A percentile compares a stretch with the other conserved stretches of the same genome.
phyloP scores from a whole-genome alignment of 2,329 filamentous ascomycete genomes.

The Xylariales sp. region DNA sequence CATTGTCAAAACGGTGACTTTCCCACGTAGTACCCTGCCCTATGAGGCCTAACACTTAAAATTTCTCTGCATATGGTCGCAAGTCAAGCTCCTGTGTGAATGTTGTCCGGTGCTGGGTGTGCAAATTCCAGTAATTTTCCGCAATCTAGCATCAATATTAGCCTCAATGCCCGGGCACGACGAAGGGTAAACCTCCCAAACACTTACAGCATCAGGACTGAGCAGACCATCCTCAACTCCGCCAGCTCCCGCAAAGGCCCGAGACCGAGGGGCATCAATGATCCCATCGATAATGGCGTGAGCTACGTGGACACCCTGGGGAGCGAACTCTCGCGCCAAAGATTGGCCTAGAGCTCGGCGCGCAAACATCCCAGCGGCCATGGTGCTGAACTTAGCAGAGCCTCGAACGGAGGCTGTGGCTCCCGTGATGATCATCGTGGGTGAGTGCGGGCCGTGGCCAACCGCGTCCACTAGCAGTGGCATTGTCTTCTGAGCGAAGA shows the following conservation, averaged over 20 bases:
- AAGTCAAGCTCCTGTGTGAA: conserved; percentile 72
- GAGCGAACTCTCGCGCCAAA: conserved; percentile 69
- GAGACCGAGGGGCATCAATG: conserved; percentile 68
- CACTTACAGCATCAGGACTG: conserved; percentile 59
- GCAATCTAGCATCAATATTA: too few relatives aligned
- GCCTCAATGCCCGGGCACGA: neutral
- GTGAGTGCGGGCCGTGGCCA: conserved; percentile 48
- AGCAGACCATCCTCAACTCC: conserved; percentile 50
- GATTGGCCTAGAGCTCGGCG: conserved; percentile 62
- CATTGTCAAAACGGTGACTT: neutral
- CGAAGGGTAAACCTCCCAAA: neutral
- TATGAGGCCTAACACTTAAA: too few relatives aligned
- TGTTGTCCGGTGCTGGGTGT: conserved; percentile 65
- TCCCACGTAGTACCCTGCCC: too few relatives aligned
- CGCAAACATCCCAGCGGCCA: conserved; percentile 68
- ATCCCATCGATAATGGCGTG: conserved; percentile 73
- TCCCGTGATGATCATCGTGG: conserved; percentile 70
- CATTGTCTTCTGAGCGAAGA: conserved; percentile 62
- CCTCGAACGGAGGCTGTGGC: conserved; percentile 69
- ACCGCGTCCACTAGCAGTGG: conserved; percentile 60
- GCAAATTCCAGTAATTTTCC: conserved; percentile 70
- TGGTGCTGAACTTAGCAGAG: conserved; percentile 57
- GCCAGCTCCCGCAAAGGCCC: conserved; percentile 32
- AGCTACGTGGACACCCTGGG: conserved; percentile 68
- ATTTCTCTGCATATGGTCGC: conserved; percentile 63